phyloP scores from a whole-genome alignment of 495 filamentous ascomycete genomes.

The Penicillium cataractarum region DNA sequence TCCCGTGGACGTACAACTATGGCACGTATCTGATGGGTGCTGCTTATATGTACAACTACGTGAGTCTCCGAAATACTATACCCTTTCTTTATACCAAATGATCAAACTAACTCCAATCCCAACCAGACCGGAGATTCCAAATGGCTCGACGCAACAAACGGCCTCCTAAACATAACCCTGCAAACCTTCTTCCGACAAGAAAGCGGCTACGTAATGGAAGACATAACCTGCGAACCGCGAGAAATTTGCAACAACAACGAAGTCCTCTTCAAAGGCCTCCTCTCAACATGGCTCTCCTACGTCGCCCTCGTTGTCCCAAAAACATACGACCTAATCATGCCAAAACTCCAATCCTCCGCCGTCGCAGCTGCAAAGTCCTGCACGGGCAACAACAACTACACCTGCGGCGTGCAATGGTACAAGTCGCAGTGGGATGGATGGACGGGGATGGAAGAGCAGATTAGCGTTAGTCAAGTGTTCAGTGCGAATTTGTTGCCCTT shows the following conservation, averaged over 20 bases:
- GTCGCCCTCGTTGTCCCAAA: constrained; percentile 66
- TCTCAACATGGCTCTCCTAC: constrained; percentile 74
- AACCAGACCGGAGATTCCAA: constrained; percentile 23
- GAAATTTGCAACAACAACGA: constrained; percentile 70
- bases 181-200: constrained; percentile 54
- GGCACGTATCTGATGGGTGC: constrained; percentile 69
- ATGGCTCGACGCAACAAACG: constrained; percentile 59
- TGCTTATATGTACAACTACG: constrained; percentile 72
- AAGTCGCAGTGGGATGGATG: constrained; percentile 62
- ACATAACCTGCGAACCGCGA: constrained; percentile 66
- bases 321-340: constrained; percentile 64
- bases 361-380: constrained; percentile 71
- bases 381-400: constrained; percentile 58
- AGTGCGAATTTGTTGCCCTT: constrained; percentile 37
- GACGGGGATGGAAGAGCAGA: constrained; percentile 58
- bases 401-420: constrained; percentile 78
- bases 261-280: constrained; percentile 79
- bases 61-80: constrained; percentile 26
- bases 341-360: constrained; percentile 66
- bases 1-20: constrained; percentile 72
- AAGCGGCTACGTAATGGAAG: constrained; percentile 54
- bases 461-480: constrained; percentile 61
- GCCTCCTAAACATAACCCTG: constrained; percentile 53
- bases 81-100: constrained; percentile 7
- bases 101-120: constrained; percentile 28